Evolutionary conservation across 768 basidiomycete species (phyloP).

Genomic region (Leccinum subgranulosum): DNA sequence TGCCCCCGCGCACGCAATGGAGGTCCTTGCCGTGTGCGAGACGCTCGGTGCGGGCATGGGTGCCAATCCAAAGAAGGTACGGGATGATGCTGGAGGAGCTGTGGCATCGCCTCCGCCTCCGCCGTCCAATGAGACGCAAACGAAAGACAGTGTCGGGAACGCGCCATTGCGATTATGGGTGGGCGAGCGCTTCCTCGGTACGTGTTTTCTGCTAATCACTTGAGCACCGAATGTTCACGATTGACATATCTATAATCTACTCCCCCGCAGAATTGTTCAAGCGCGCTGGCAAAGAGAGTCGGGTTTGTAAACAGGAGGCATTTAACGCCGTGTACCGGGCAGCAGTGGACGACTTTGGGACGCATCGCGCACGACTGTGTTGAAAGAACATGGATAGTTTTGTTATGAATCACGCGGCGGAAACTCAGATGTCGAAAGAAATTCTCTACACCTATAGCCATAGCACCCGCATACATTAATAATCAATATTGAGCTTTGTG

Average conservation of each 20-base stretch:
- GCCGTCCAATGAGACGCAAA: conserved; percentile 3
- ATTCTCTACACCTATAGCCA: conserved; percentile 4
- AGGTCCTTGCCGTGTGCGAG: conserved; percentile 64
- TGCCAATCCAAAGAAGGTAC: conserved; percentile 26
- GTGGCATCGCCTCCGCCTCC: neutral
- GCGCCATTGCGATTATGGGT: conserved; percentile 68
- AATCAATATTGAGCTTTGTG: neutral
- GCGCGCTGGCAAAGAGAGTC: conserved; percentile 49
- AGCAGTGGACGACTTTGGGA: conserved; percentile 21
- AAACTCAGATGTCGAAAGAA: neutral
- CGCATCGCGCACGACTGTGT: conserved; percentile 14
- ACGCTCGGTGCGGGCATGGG: conserved; percentile 72
- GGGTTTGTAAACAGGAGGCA: conserved; percentile 43
- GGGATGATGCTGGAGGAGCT: neutral
- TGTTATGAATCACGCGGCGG: neutral
- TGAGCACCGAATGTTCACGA: neutral
- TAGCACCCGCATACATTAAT: neutral
- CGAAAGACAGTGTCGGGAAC: conserved; percentile 48
- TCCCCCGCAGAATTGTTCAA: conserved; percentile 50
- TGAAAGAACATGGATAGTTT: conserved; percentile 1
- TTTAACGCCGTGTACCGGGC: conserved; percentile 37
- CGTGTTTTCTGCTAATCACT: conserved; percentile 4
- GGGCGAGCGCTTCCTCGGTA: conserved; percentile 66
- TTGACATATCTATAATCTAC: neutral
- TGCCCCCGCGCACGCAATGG: conserved; percentile 61